Evolutionary conservation across 495 filamentous ascomycete genomes (phyloP), one percentile per base, ranked within the genome.

Genomic region (Daldinia loculata): DNA sequence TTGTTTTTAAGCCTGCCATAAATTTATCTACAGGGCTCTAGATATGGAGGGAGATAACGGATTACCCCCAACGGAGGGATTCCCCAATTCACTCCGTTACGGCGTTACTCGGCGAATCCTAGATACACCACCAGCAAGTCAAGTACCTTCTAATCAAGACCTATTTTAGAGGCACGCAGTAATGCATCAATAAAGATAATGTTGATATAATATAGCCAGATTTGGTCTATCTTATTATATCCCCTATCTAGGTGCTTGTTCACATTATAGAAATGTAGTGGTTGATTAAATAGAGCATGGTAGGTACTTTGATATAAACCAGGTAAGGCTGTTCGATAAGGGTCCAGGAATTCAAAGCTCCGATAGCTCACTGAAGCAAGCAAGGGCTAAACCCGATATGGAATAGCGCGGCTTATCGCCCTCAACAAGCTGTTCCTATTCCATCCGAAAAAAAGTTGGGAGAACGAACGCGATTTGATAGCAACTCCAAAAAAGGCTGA

Each of bases 341-440:
- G 50, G 27, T 53, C 50, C 12, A 39, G 57, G 51, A 53, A 29
- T 29, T 53, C 22, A 53, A 30, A 53, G 57, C 50, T 69, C 65
- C 70, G 65, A 68, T 53, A 53, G 27, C 50, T 30, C 1, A 30
- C 26, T 7, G 22, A 27, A 53, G 15, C 24, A n/a, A 0, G 14
- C 8, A 14, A 57, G 63, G 27, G 61, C 69, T 69, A 75, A 43
- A 0, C 71, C 55, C 3, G n/a, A 63, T 53, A 6, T 0, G 29
- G 75, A 12, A 29, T 77, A 75, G 72, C 61, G 27, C 3, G 3
- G 39, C 38, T 53, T 38, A 39, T 60, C 34, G 43, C 39, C 34
- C 75, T 68, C 75, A 77, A 75, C 75, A 77, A 75, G 72, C 67
- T 71, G 48, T 63, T 70, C 69, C 67, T 63, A 61, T 58, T 71